phyloP scores from a whole-genome alignment of 192 early-diverging fungal species.

The Coemansia sp. region DNA sequence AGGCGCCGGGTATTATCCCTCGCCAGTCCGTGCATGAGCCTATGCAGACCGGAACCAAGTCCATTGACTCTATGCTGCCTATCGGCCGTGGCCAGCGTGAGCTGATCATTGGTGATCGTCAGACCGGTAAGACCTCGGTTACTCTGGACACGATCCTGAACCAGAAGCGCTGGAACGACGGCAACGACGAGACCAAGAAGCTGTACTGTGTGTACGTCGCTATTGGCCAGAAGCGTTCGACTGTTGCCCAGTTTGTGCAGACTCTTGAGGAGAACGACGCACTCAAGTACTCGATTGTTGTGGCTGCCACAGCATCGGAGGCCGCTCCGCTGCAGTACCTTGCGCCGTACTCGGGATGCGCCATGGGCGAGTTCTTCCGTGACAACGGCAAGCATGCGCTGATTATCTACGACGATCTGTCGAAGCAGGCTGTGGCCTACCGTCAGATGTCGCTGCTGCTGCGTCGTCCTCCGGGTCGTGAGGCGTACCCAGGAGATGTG shows the following conservation, averaged over 20 bases:
- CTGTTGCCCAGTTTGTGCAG: slow-evolving; percentile 98
- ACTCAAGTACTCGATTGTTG: slow-evolving; percentile 97
- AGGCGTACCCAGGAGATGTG: slow-evolving; percentile 99
- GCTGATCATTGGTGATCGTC: slow-evolving; percentile 99
- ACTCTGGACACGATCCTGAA: slow-evolving; percentile 98
- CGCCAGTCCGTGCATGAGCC: slow-evolving; percentile 99
- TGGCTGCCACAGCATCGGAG: slow-evolving; percentile 99
- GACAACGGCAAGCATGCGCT: slow-evolving; percentile 97
- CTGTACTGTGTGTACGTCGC: slow-evolving; percentile 99
- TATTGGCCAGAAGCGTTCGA: slow-evolving; percentile 99
- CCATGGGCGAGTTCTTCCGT: slow-evolving; percentile 99
- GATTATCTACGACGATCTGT: slow-evolving; percentile 99
- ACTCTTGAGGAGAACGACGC: slow-evolving; percentile 98
- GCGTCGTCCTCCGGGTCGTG: slow-evolving; percentile 99
- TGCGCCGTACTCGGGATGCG: slow-evolving; percentile 97
- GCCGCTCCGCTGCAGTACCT: slow-evolving; percentile 98
- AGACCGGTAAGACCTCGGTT: slow-evolving; percentile 99
- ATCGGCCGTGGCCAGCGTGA: slow-evolving; percentile 99
- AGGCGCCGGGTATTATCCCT: slow-evolving; percentile 99
- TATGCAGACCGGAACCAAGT: slow-evolving; percentile 99
- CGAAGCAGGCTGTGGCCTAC: slow-evolving; percentile 99
- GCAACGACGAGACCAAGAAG: slow-evolving; percentile 95
- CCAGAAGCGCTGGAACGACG: slow-evolving; percentile 98
- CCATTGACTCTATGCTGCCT: slow-evolving; percentile 99
- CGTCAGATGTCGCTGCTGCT: slow-evolving; percentile 99